Percentiles rank a stretch among this genome's conserved stretches.
phyloP scores from a whole-genome alignment of 306 rosid species.

The Aeschynomene evenia region DNA sequence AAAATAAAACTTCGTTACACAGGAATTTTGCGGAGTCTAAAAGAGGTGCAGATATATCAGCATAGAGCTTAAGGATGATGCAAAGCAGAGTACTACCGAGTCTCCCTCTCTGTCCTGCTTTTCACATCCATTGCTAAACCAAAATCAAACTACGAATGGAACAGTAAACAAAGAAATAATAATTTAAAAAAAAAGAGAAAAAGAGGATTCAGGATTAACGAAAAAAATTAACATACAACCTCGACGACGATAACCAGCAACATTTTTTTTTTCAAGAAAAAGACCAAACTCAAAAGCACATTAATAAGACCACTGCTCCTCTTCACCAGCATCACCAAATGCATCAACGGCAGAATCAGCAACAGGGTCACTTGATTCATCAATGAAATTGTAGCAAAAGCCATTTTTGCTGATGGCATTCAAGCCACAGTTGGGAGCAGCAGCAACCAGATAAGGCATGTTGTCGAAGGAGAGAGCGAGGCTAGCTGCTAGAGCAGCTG shows the following conservation, averaged over 20 bases:
- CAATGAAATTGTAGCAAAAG: constrained; percentile 53
- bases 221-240: neutral
- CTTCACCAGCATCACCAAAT: constrained; percentile 39
- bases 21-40: constrained; percentile 29
- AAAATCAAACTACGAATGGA: neutral
- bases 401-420: constrained; percentile 60
- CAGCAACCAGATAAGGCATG: constrained; percentile 68
- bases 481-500: constrained; percentile 44
- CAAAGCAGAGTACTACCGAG: too few relatives aligned
- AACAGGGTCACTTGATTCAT: constrained; percentile 35
- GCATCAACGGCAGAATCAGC: constrained; percentile 37
- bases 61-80: neutral
- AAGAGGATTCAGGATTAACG: neutral
- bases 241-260: constrained; percentile 34
- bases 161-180: too few relatives aligned
- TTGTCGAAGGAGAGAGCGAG: constrained; percentile 64
- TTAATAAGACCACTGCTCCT: constrained; percentile 79
- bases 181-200: neutral
- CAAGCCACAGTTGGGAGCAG: constrained; percentile 49
- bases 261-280: neutral
- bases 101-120: constrained; percentile 27
- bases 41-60: constrained; percentile 29
- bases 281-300: constrained; percentile 50
- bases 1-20: neutral
- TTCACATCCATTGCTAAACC: constrained; percentile 33